Base-by-base conservation (phyloP, 1,284 basidiomycete genomes). In the Irpex sp. region DNA sequence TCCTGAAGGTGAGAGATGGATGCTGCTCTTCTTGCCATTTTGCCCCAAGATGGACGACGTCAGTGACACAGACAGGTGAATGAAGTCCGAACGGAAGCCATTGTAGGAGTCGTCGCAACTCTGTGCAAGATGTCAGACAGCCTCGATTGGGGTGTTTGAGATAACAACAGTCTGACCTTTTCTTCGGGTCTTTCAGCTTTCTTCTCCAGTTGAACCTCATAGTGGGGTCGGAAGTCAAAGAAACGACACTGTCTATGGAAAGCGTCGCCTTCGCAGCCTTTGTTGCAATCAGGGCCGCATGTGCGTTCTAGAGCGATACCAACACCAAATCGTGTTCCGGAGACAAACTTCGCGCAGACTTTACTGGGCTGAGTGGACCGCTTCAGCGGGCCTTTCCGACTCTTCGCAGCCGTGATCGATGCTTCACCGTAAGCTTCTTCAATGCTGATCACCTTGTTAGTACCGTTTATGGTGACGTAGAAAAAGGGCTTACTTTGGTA, bases 11-110 rank as follows among this genome's bases (percentile, higher is more conserved):
- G 90, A 93, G 47, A 98, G 83, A 75, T 98, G 92, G 61, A 98
- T 78, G 69, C 85, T 93, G 75, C 91, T 98, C 64, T 78, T 74
- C 7, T 70, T 74, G 0, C 66, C 61, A 6, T 60, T 61, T 14
- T 59, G 65, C 62, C 65, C 71, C 67, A 65, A 72, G 61, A 68
- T 66, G 60, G 73, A 64, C 67, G 93, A 93, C 42, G 85, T 84
- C 63, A 98, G 79, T 0, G 95, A 98, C 54, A 96, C 81, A 0
- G 94, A 95, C 59, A 97, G 84, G 75, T 99, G 96, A 61, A 98
- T 88, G 72, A 94, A 97, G 74, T 98, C 90, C 7, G 95, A 97
- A 37, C 96, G 87, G 77, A 98, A 98, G 2, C 85, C 91, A 62
- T 85, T 84, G 73, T 87, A 98, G 0, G 95, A 96, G 75, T 99